A percentile compares a stretch with the other conserved stretches of the same genome.
phyloP scores from a whole-genome alignment of 805 yeast genomes.

The Kuraishia cidri region DNA sequence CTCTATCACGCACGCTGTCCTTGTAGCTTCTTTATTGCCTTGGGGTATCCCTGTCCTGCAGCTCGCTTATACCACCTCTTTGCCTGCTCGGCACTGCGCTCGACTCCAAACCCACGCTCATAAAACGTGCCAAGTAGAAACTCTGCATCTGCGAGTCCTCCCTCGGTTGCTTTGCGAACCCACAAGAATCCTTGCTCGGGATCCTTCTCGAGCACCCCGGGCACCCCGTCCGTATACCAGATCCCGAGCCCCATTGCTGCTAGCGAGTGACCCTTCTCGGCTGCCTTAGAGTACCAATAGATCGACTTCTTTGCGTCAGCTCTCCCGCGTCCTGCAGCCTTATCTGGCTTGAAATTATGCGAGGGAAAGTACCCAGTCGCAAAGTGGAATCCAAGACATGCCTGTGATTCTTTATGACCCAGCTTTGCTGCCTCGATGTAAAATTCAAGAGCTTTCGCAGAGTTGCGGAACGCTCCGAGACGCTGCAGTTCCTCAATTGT shows the following conservation, averaged over 20 bases:
- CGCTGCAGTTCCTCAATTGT: constrained; percentile 21
- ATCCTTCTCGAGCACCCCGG: constrained; percentile 40
- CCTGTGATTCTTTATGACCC: constrained; percentile 60
- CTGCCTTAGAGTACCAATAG: constrained; percentile 70
- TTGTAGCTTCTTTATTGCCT: constrained; percentile 33
- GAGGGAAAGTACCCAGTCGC: constrained; percentile 50
- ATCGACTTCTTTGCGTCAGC: constrained; percentile 51
- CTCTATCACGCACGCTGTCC: neutral
- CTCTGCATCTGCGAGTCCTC: constrained; percentile 53
- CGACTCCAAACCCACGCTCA: constrained; percentile 58
- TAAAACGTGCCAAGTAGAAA: constrained; percentile 62
- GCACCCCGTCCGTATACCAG: constrained; percentile 69
- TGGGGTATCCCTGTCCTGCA: constrained; percentile 51
- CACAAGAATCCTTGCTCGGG: constrained; percentile 60
- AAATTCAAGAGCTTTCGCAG: constrained; percentile 34
- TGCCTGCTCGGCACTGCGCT: constrained; percentile 32
- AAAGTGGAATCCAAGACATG: constrained; percentile 61
- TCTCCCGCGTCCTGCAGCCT: constrained; percentile 12
- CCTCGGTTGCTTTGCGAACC: constrained; percentile 55
- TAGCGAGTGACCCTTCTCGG: constrained; percentile 53
- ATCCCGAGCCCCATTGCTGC: constrained; percentile 69
- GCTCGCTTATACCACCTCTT: constrained; percentile 46
- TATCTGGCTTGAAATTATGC: constrained; percentile 20
- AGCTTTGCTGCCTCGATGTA: constrained; percentile 52
- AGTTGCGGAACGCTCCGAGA: constrained; percentile 22